phyloP scores from a whole-genome alignment of 2,329 filamentous ascomycete genomes.

The Cordyceps cicadae region DNA sequence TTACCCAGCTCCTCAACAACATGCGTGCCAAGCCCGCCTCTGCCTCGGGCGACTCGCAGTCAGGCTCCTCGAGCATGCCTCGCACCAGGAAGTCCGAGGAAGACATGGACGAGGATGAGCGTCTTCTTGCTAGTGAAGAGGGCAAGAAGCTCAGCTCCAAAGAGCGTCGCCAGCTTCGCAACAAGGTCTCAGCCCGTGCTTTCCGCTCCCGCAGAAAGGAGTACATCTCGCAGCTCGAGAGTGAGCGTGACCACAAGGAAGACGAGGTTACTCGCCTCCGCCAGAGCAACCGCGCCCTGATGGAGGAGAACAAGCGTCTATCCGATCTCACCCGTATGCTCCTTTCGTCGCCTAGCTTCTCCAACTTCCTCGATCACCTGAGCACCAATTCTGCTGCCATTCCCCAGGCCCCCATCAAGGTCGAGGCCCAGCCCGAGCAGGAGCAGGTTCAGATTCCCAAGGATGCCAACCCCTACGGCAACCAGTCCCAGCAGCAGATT shows the following conservation, averaged over 20 bases:
- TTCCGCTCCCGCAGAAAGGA: conserved; percentile 99
- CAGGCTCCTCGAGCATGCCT: conserved; percentile 58
- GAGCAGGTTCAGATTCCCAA: conserved; percentile 50
- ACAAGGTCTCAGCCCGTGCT: conserved; percentile 95
- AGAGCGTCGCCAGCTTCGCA: conserved; percentile 90
- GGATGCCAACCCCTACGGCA: conserved; percentile 55
- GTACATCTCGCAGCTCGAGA: conserved; percentile 92
- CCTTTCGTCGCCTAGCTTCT: conserved; percentile 73
- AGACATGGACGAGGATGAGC: conserved; percentile 97
- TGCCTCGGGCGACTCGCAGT: conserved; percentile 34
- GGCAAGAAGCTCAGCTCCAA: conserved; percentile 99
- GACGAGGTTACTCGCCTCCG: conserved; percentile 77
- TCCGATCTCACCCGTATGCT: conserved; percentile 74
- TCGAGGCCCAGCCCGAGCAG: conserved; percentile 32
- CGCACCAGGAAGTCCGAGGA: conserved; percentile 88
- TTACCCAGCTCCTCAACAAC: conserved; percentile 82
- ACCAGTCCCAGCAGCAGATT: conserved; percentile 56
- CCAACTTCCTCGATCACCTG: conserved; percentile 66
- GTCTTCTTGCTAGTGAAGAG: conserved; percentile 88
- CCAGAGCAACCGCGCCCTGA: conserved; percentile 69
- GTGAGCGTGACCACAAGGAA: conserved; percentile 74
- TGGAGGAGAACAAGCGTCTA: conserved; percentile 77
- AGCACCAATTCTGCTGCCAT: conserved; percentile 47
- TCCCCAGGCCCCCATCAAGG: conserved; percentile 31
- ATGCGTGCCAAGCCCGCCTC: conserved; percentile 69